These are phyloP conservation scores for Penicillium arizonense DNA, from an alignment of 495 filamentous ascomycete genomes.

Conservation along the genomic window DNA sequence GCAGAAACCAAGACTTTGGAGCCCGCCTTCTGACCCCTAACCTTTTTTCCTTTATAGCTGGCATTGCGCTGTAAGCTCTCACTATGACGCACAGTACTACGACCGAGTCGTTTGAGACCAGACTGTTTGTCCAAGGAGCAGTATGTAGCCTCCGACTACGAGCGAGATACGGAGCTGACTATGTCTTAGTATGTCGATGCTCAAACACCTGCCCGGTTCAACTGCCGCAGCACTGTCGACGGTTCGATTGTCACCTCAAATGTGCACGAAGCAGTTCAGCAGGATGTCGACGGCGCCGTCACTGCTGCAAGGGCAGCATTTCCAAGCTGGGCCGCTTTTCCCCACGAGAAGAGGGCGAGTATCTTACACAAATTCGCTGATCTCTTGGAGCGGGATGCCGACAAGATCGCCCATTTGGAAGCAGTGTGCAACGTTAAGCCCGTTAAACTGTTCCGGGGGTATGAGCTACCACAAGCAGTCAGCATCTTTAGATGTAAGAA, in stretches of 20 bases:
- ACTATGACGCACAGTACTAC: too few species aligned
- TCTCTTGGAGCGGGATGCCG: not conserved
- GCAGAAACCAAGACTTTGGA: too few species aligned
- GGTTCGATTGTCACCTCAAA: not conserved
- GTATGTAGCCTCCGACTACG: too few species aligned
- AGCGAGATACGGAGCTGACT: too few species aligned
- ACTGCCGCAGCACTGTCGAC: not conserved
- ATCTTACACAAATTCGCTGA: constrained; percentile 37
- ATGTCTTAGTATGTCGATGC: constrained; percentile 12
- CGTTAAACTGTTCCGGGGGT: not conserved
- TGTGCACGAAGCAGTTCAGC: not conserved
- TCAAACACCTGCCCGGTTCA: not conserved
- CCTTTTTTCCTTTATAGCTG: too few species aligned
- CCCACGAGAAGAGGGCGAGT: constrained; percentile 30
- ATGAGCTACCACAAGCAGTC: not conserved
- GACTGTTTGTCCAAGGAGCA: too few species aligned
- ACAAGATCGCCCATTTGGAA: not conserved
- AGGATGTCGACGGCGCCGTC: constrained; percentile 21
- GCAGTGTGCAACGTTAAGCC: constrained; percentile 1
- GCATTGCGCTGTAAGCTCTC: too few species aligned
- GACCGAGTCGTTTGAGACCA: too few species aligned
- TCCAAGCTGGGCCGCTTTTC: constrained; percentile 39
- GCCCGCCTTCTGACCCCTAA: too few species aligned
- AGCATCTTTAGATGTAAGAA: constrained; percentile 1
- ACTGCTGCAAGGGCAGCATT: constrained; percentile 51